These are phyloP conservation scores for Boehmeria nivea DNA, from an alignment of 306 rosid species.

Conservation along the genomic window DNA sequence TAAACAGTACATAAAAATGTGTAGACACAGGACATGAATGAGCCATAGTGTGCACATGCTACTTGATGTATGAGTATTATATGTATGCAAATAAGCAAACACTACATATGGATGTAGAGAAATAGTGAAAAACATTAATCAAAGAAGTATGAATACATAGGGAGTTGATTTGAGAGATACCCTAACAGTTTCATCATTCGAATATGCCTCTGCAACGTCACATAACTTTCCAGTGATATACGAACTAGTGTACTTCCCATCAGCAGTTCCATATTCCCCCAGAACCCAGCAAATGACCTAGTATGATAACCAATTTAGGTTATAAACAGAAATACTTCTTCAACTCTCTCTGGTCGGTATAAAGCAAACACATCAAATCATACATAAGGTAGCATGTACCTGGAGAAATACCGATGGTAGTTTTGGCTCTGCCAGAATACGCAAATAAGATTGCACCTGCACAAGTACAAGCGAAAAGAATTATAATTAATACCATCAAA, in stretches of 20 bases:
- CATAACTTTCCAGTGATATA: conserved; percentile 84
- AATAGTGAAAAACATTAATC: no score
- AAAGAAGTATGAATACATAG: background rate
- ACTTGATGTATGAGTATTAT: no score
- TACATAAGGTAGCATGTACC: conserved; percentile 35
- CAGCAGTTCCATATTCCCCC: conserved; percentile 94
- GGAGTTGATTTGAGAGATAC: conserved; percentile 31
- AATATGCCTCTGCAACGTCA: conserved; percentile 89
- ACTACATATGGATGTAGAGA: background rate
- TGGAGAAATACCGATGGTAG: conserved; percentile 92
- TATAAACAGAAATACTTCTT: conserved; percentile 14
- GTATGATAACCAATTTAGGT: conserved; percentile 34
- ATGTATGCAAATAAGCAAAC: background rate
- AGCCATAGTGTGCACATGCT: no score
- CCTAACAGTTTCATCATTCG: conserved; percentile 86
- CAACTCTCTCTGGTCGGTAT: background rate
- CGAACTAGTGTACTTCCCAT: conserved; percentile 74
- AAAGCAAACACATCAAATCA: conserved; percentile 1
- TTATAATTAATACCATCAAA: no score
- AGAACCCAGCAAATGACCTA: conserved; percentile 99
- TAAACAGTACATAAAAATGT: background rate
- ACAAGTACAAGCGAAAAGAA: conserved; percentile 15
- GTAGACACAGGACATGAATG: no score
- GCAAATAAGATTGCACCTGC: conserved; percentile 89
- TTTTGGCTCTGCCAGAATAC: conserved; percentile 81